Evolutionary conservation across 1,284 basidiomycete species (phyloP).

Genomic region (Leccinum glutinopallens): DNA sequence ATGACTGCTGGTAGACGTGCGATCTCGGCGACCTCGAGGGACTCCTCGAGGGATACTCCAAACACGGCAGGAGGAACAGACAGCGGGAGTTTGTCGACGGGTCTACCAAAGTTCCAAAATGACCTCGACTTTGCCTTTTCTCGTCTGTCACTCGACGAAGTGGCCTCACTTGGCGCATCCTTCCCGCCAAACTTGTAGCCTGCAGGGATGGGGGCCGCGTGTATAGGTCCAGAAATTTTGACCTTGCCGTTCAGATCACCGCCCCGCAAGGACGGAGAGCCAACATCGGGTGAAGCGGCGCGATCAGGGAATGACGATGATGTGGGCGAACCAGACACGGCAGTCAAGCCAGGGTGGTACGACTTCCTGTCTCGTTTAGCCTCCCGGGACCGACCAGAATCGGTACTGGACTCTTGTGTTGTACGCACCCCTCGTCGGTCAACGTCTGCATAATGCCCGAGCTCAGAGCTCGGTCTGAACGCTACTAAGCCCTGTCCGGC

Average conservation of each 20-base stretch:
- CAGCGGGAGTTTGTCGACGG: conserved; percentile 45
- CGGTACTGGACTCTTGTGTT: conserved; percentile 50
- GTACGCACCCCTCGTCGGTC: conserved; percentile 38
- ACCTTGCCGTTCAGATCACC: conserved; percentile 55
- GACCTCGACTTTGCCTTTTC: conserved; percentile 88
- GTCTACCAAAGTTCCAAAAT: conserved; percentile 84
- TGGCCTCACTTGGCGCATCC: conserved; percentile 52
- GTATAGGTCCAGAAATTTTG: conserved; percentile 89
- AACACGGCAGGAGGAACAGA: conserved; percentile 79
- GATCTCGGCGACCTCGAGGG: conserved; percentile 86
- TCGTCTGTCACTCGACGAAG: conserved; percentile 61
- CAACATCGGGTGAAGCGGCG: conserved; percentile 60
- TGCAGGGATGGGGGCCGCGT: conserved; percentile 81
- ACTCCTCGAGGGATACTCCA: conserved; percentile 85
- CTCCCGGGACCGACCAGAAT: conserved; percentile 54
- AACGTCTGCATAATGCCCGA: conserved; percentile 74
- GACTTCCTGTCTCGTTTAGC: conserved; percentile 53
- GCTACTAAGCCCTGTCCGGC: conserved; percentile 40
- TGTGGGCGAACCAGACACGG: conserved; percentile 49
- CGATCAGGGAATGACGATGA: conserved; percentile 49
- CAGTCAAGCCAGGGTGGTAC: conserved; percentile 54
- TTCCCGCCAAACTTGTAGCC: conserved; percentile 88
- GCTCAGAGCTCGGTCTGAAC: conserved; percentile 70
- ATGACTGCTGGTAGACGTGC: conserved; percentile 92
- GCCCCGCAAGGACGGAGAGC: conserved; percentile 34